These are phyloP conservation scores for Plasmodium cynomolgi DNA, from an alignment of 169 alveolate species.

Conservation along the genomic window DNA sequence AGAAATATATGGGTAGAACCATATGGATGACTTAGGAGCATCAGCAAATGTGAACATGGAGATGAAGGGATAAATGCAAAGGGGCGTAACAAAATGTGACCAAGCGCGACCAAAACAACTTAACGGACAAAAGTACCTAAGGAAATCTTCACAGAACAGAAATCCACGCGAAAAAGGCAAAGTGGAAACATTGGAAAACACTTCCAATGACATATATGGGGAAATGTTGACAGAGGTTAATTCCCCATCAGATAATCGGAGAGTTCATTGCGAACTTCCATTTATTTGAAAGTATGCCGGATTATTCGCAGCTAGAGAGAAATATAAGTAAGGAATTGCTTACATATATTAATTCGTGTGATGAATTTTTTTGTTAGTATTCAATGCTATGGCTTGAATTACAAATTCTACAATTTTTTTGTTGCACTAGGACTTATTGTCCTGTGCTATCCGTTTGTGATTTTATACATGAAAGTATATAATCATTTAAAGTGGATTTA, in stretches of 20 bases:
- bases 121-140: neutral
- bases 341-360: neutral
- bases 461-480: neutral
- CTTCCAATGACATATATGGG: no score
- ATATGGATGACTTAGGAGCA: no score
- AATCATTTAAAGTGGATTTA: no score
- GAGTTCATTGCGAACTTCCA: neutral
- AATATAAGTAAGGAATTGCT: neutral
- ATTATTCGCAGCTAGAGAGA: neutral
- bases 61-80: neutral
- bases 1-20: no score
- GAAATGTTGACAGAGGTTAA: neutral
- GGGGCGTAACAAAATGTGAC: neutral
- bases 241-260: neutral
- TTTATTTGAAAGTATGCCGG: neutral
- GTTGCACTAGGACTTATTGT: neutral
- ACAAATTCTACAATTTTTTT: neutral
- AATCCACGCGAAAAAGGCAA: neutral
- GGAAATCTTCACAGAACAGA: neutral
- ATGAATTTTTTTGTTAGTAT: neutral
- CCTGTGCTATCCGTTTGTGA: neutral
- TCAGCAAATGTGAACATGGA: no score
- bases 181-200: neutral
- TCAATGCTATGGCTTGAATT: neutral
- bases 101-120: neutral